Conservation (phyloP, 805 yeast genomes). For the Pichia nakasei region DNA sequence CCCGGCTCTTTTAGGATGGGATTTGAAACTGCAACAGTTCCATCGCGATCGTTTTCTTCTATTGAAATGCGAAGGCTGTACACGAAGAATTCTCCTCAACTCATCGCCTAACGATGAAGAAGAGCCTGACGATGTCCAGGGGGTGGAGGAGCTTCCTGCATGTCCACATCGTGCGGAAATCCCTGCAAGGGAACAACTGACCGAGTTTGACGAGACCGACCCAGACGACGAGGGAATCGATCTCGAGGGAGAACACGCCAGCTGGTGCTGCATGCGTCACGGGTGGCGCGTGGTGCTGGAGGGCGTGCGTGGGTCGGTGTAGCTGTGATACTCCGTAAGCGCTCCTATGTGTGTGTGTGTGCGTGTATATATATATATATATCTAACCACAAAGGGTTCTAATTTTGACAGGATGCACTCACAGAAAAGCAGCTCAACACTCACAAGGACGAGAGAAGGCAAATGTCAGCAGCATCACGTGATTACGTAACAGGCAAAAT, state of each 20-base stretch:
- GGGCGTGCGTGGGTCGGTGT: too few species aligned
- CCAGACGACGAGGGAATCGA: conserved; percentile 19
- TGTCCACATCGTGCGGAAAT: conserved; percentile 23
- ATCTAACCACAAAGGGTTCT: too few species aligned
- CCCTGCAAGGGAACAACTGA: conserved; percentile 7
- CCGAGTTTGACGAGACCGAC: conserved; percentile 14
- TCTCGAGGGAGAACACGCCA: conserved; percentile 27
- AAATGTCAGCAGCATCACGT: too few species aligned
- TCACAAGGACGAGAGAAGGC: too few species aligned
- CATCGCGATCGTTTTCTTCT: conserved; percentile 21
- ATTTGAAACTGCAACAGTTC: conserved; percentile 21
- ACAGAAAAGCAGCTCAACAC: too few species aligned
- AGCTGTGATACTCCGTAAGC: background rate
- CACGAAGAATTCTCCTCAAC: conserved; percentile 25
- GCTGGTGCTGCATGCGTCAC: conserved; percentile 28
- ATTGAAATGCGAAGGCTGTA: conserved; percentile 27
- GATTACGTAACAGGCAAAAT: too few species aligned
- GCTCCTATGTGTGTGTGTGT: background rate
- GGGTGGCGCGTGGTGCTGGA: conserved; percentile 9
- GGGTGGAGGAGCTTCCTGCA: conserved; percentile 16
- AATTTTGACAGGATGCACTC: too few species aligned
- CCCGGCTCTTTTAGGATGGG: conserved; percentile 30
- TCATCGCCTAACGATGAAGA: background rate
- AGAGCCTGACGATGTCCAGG: background rate
- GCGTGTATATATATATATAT: too few species aligned